These are phyloP conservation scores for Sporobolomyces pararoseus DNA, from an alignment of 768 basidiomycete species.

Conservation along the genomic window DNA sequence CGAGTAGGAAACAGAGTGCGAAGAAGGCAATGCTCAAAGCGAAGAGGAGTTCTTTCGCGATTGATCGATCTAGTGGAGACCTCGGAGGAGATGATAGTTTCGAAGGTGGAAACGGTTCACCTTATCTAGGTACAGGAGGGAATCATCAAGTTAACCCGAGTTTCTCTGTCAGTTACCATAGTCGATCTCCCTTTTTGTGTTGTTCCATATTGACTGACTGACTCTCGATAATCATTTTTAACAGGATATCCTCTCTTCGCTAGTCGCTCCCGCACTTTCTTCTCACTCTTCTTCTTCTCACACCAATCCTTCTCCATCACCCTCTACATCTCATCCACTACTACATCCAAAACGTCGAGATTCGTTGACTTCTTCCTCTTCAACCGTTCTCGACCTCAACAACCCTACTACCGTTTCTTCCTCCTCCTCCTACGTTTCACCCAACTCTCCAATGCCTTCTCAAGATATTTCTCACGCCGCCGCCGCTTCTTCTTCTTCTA, in stretches of 20 bases:
- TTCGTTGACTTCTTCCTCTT: not conserved
- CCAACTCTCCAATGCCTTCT: slow-evolving; percentile 16
- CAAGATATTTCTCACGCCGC: slow-evolving; percentile 8
- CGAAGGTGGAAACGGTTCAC: slow-evolving; percentile 11
- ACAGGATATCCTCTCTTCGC: slow-evolving; percentile 31
- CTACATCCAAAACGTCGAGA: slow-evolving; percentile 15
- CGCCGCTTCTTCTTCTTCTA: not conserved
- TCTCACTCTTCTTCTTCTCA: not conserved
- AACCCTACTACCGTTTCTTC: no score
- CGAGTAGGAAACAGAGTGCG: slow-evolving; percentile 24
- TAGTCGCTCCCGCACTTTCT: slow-evolving; percentile 16
- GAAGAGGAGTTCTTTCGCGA: slow-evolving; percentile 24
- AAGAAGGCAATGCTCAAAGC: slow-evolving; percentile 32
- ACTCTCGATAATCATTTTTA: not conserved
- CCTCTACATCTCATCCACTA: not conserved
- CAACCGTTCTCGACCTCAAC: slow-evolving; percentile 3
- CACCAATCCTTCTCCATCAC: not conserved
- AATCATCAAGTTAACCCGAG: slow-evolving; percentile 16
- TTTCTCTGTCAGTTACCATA: slow-evolving; percentile 9
- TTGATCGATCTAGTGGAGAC: slow-evolving; percentile 14
- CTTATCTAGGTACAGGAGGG: slow-evolving; percentile 5
- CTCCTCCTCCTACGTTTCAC: slow-evolving; percentile 4
- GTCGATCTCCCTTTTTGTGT: not conserved
- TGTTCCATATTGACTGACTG: not conserved
- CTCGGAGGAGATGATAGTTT: slow-evolving; percentile 5